Percentiles rank a stretch among this genome's conserved stretches.
phyloP scores from a whole-genome alignment of 768 basidiomycete genomes.

The Myochromella boudieri region DNA sequence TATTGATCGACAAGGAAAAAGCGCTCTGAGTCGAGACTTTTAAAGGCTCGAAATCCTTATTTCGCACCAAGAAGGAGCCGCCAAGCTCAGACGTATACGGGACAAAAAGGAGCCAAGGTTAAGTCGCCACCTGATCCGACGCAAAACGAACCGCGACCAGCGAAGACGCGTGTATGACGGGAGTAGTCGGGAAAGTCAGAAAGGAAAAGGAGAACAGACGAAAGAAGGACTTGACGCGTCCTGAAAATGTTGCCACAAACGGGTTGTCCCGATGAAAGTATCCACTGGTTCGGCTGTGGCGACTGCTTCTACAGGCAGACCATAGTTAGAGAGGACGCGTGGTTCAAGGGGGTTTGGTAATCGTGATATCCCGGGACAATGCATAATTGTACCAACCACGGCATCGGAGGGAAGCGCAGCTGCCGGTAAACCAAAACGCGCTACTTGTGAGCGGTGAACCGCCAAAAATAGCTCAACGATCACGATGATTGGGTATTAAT shows the following conservation, averaged over 20 bases:
- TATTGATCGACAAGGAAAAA: neutral
- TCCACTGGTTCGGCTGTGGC: neutral
- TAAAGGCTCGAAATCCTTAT: conserved; percentile 5
- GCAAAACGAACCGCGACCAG: neutral
- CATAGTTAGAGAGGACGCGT: neutral
- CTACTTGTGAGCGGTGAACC: neutral
- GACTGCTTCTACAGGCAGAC: neutral
- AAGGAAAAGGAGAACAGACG: neutral
- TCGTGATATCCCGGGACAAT: neutral
- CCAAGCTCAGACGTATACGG: neutral
- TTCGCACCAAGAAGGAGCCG: conserved; percentile 5
- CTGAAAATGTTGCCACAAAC: conserved; percentile 1
- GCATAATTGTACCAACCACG: neutral
- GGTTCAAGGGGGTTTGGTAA: neutral
- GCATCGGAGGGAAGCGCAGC: neutral
- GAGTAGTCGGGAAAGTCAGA: neutral
- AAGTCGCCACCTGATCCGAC: conserved; percentile 1
- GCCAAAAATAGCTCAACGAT: neutral
- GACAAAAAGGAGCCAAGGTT: neutral
- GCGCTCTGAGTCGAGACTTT: neutral
- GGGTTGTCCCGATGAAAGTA: neutral
- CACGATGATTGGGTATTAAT: conserved; percentile 3
- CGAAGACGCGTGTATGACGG: neutral
- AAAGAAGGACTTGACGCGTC: neutral
- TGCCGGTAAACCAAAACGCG: neutral